Base-by-base conservation (phyloP, 306 rosid genomes). In the Corylus heterophylla region DNA sequence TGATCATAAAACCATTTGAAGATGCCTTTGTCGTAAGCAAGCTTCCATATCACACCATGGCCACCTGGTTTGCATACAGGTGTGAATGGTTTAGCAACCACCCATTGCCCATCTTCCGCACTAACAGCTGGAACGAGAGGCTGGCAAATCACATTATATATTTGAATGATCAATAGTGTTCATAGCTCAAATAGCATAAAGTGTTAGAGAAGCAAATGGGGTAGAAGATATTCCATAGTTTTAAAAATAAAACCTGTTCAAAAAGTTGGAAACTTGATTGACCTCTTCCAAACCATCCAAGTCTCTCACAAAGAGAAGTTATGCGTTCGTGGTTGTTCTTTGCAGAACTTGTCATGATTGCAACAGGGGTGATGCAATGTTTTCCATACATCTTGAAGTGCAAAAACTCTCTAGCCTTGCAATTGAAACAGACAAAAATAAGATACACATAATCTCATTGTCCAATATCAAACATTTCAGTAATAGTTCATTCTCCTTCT, bases 31-130 rank as follows among this genome's bases (percentile, higher is more conserved):
- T 95, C 98, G 74, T 88, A 82, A 42, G 98, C 97, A 85, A 95
- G 97, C 84, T 93, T 95, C 99, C 98, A 95, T 83, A 95, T 89
- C 66, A 90, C 98, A 79, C 98, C 97, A 78, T 93, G 99, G 76
- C 99, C 99, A 83, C 99, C 89, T 56, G 99, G 99, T 89, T 95
- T 95, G 89, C 97, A 85, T 80, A 95, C 69, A 39, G 93, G 97
- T 66, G 80, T 78, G 82, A 93, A 93, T 25, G 96, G 88, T 83
- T 90, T 86, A 51, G 90, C 86, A 75, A 89, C 88, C 81, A 95
- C 73, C 99, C 99, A 95, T 77, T 86, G 88, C 67, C 97, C 99
- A 83, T 91, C 98, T 81, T 90, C 94, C 35, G 93, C 96, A 79
- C 89, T 85, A 80, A 91, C 87, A 79, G 94, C 91, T 74, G 99